phyloP scores from a whole-genome alignment of 345 rosid species.

The Eucalyptus melliodora region DNA sequence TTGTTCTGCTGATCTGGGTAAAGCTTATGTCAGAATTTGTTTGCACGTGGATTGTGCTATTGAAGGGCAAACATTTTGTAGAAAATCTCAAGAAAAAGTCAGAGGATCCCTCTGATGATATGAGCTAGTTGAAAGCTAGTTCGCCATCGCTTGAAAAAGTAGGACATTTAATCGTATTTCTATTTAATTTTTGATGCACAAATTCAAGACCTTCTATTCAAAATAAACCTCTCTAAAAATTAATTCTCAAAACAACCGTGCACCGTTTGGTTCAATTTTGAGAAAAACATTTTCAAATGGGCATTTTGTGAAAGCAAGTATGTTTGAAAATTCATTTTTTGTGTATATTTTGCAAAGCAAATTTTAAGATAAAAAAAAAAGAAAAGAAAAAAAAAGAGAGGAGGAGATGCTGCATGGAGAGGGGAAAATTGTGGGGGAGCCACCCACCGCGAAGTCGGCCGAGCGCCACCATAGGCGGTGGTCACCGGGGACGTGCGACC shows the following conservation, averaged over 20 bases:
- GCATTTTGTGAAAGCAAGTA: too few species aligned
- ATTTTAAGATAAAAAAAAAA: too few species aligned
- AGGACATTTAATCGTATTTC: background rate
- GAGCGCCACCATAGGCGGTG: too few species aligned
- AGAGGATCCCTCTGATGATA: background rate
- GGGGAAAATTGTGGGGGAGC: too few species aligned
- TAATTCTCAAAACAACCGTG: background rate
- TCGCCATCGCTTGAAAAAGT: background rate
- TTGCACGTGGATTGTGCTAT: background rate
- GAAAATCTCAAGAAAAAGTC: background rate
- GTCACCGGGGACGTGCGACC: too few species aligned
- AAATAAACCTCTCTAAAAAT: background rate
- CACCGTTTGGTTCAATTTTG: too few species aligned
- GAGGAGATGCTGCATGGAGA: too few species aligned
- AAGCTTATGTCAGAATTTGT: background rate
- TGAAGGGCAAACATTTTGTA: background rate
- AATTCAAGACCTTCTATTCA: background rate
- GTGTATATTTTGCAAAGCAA: too few species aligned
- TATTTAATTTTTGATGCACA: background rate
- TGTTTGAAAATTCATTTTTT: too few species aligned
- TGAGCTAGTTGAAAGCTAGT: background rate
- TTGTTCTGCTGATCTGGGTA: background rate
- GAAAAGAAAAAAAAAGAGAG: too few species aligned
- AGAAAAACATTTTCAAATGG: rapidly evolving
- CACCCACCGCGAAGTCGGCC: too few species aligned